Conservation (phyloP, 495 filamentous ascomycete species). For the Neurospora sp. region DNA sequence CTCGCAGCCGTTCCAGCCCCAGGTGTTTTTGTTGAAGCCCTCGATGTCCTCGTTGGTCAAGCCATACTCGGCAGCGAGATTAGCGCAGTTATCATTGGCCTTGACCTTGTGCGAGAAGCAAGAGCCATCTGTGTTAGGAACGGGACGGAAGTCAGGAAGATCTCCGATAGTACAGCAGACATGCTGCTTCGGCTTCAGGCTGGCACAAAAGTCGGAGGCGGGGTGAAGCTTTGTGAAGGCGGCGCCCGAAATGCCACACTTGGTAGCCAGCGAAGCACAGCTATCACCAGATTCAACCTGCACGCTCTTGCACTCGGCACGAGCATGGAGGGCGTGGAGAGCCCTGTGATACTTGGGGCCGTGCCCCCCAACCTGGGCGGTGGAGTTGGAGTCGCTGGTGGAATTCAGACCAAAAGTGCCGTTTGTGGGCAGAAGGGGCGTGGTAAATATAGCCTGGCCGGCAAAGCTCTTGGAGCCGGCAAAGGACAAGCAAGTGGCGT, state of each 20-base stretch:
- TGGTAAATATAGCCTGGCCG: conserved; percentile 11
- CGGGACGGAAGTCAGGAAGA: conserved; percentile 26
- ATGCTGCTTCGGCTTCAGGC: conserved; percentile 21
- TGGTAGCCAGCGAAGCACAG: conserved; percentile 26
- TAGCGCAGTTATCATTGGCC: conserved; percentile 23
- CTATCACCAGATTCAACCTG: conserved; percentile 23
- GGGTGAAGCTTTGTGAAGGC: conserved; percentile 34
- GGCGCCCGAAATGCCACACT: conserved; percentile 29
- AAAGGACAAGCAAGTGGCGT: conserved; percentile 23
- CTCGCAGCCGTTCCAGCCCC: too few relatives aligned
- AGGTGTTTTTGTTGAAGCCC: too few relatives aligned
- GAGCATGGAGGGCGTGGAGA: neutral
- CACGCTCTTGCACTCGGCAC: conserved; percentile 7
- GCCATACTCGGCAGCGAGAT: conserved; percentile 15
- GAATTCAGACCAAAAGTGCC: neutral
- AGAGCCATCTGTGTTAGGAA: conserved; percentile 29
- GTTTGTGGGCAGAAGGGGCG: conserved; percentile 1
- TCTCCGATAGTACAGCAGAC: conserved; percentile 38
- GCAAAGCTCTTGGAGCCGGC: conserved; percentile 6
- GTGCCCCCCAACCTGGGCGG: neutral
- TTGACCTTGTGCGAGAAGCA: conserved; percentile 28
- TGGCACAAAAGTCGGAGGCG: conserved; percentile 23
- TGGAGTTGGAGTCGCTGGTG: neutral
- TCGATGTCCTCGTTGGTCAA: too few relatives aligned
- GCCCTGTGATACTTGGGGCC: neutral